Base-by-base conservation (phyloP, 2,329 filamentous ascomycete species). In the Phaeosphaeriaceae sp. region DNA sequence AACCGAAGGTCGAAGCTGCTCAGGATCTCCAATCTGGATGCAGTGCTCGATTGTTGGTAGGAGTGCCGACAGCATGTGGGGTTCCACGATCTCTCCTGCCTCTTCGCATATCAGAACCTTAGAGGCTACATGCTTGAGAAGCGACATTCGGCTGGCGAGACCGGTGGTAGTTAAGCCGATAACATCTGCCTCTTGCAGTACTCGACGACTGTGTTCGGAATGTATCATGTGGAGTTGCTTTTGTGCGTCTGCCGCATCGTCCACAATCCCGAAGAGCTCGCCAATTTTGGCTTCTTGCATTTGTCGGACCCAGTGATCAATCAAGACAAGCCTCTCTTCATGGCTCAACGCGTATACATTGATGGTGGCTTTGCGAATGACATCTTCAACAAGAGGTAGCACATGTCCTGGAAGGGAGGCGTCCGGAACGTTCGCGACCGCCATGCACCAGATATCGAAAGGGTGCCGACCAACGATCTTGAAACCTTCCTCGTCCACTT, bases 51-150 rank as follows among this genome's bases (percentile, higher is more conserved):
- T 59, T 4, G 82, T 82, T 0, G 88, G 87, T 0, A 89, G 76
- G 3, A 91, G 71, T 0, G 88, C 82, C 0, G 86, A 86, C 1
- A 91, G 70, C 2, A 86, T 77, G 58, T 91, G 88, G 0, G 86
- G 80, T 69, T 92, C 89, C 30, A 91, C 78, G 0, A 91, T 86
- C 61, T 92, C 89, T 0, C 85, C 89, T 1, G 89, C 89, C 67
- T 92, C 89, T 69, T 92, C 89, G 32, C 86, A 89, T 0, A 91
- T 70, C 17, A 91, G 71, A 0, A 90, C 83, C 59, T 89, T 89
- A 30, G 79, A 77, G 7, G 75, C 68, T 1, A 89, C 59, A 8
- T 80, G 79, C 8, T 81, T 79, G 0, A 91, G 76, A 1, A 85
- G 63, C 0, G 79, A 72, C 0, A 87, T 71, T 17, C 85, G 77